Conservation (phyloP, 768 basidiomycete species). For the Podaxis rugospora region DNA sequence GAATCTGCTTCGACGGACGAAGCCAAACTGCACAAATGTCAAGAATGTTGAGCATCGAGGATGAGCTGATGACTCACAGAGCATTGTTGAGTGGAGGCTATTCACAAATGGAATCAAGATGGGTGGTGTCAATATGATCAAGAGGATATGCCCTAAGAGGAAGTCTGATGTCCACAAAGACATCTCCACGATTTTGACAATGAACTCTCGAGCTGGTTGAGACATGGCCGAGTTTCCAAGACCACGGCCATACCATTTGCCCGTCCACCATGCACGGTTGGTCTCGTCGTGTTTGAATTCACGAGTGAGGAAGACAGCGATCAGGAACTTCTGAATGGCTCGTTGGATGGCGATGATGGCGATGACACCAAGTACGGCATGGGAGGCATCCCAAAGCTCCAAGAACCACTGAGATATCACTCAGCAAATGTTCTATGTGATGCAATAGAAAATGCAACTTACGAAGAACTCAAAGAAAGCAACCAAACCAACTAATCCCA, state of each 20-base stretch:
- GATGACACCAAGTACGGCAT: constrained; percentile 91
- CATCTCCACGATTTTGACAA: constrained; percentile 99
- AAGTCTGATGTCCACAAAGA: constrained; percentile 96
- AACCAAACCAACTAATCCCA: constrained; percentile 76
- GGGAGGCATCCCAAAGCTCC: constrained; percentile 94
- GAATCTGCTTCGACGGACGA: constrained; percentile 90
- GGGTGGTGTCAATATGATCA: constrained; percentile 84
- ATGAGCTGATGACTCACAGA: constrained; percentile 54
- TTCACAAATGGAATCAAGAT: constrained; percentile 85
- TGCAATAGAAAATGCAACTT: constrained; percentile 33
- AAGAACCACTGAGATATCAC: constrained; percentile 75
- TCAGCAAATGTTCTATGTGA: constrained; percentile 8
- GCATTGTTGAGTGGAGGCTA: constrained; percentile 87
- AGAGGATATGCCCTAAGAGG: constrained; percentile 75
- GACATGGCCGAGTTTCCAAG: constrained; percentile 89
- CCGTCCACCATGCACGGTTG: constrained; percentile 99
- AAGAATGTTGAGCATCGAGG: not conserved
- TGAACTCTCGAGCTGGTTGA: constrained; percentile 94
- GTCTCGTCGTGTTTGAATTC: constrained; percentile 99
- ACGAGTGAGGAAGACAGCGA: constrained; percentile 89
- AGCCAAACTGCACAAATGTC: constrained; percentile 71
- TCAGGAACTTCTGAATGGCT: constrained; percentile 90
- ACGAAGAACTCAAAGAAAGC: constrained; percentile 97
- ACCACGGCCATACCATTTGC: constrained; percentile 94
- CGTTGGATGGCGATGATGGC: constrained; percentile 88